Conservation (phyloP, 1,139 yeast species). For the Blastobotrys petasosporus region DNA sequence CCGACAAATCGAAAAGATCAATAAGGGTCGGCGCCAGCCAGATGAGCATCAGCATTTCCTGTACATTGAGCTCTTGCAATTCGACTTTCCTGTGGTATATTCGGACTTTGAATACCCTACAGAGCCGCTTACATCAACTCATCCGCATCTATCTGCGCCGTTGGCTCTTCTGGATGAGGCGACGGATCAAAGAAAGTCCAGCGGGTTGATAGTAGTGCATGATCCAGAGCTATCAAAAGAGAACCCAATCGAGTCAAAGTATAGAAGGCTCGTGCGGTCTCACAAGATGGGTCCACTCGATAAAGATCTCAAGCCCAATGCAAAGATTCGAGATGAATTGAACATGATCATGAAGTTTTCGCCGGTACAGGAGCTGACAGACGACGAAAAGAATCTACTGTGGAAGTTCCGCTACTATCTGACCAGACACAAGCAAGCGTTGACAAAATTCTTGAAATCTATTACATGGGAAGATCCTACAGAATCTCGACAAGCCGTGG, state of each 20-base stretch:
- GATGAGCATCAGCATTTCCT: conserved; percentile 40
- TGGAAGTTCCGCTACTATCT: conserved; percentile 92
- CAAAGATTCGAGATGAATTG: conserved; percentile 72
- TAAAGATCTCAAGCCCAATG: conserved; percentile 82
- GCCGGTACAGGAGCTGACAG: conserved; percentile 74
- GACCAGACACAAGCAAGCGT: conserved; percentile 64
- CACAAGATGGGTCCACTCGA: conserved; percentile 73
- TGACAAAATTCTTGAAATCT: conserved; percentile 81
- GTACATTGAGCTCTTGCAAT: conserved; percentile 65
- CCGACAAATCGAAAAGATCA: conserved; percentile 48
- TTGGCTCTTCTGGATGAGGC: conserved; percentile 26
- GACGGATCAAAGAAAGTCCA: conserved; percentile 5
- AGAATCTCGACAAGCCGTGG: conserved; percentile 74
- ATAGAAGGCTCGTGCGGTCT: conserved; percentile 75
- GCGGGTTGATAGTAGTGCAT: conserved; percentile 44
- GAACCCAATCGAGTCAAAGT: conserved; percentile 86
- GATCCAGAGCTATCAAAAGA: conserved; percentile 61
- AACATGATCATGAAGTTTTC: conserved; percentile 65
- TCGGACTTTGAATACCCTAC: conserved; percentile 49
- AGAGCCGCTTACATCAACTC: conserved; percentile 15
- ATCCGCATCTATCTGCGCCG: conserved; percentile 32
- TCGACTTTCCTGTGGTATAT: conserved; percentile 76
- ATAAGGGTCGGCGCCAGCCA: conserved; percentile 25
- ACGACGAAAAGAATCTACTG: conserved; percentile 77
- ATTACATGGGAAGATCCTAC: conserved; percentile 82